Evolutionary conservation across 345 rosid species (phyloP).

Genomic region (Salix dunnii): DNA sequence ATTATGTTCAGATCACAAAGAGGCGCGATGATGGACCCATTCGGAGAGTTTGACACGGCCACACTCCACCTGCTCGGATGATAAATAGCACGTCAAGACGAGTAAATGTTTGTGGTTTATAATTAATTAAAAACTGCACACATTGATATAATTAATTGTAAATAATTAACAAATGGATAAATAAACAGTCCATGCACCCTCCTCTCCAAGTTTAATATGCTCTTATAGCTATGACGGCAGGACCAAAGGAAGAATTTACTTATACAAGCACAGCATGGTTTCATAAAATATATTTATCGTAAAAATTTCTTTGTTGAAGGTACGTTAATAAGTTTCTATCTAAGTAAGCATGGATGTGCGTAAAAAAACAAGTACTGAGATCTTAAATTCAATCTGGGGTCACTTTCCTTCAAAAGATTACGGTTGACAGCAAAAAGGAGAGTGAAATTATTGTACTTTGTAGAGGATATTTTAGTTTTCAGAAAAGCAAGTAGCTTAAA

Average conservation of each 20-base stretch:
- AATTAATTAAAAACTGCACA: too few relatives aligned
- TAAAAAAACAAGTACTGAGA: not conserved
- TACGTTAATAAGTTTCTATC: too few relatives aligned
- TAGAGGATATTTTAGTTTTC: not conserved
- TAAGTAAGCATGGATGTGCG: not conserved
- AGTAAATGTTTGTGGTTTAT: too few relatives aligned
- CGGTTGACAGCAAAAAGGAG: not conserved
- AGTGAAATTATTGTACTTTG: not conserved
- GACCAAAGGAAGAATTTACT: too few relatives aligned
- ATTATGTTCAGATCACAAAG: not conserved
- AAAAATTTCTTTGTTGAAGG: too few relatives aligned
- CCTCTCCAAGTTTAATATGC: too few relatives aligned
- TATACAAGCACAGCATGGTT: too few relatives aligned
- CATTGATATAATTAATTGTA: not conserved
- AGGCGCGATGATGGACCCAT: not conserved
- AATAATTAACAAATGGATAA: too few relatives aligned
- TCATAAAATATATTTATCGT: too few relatives aligned
- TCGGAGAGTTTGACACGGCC: not conserved
- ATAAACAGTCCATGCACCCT: too few relatives aligned
- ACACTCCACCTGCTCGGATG: not conserved
- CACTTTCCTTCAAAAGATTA: not conserved
- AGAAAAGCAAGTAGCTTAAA: conserved; percentile 11
- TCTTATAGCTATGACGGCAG: too few relatives aligned
- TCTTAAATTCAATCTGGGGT: not conserved
- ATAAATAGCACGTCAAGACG: not conserved